Percentiles rank a stretch among this genome's conserved stretches.
Conservation (phyloP, 208 protist species). For the Novymonas esmeraldas region DNA sequence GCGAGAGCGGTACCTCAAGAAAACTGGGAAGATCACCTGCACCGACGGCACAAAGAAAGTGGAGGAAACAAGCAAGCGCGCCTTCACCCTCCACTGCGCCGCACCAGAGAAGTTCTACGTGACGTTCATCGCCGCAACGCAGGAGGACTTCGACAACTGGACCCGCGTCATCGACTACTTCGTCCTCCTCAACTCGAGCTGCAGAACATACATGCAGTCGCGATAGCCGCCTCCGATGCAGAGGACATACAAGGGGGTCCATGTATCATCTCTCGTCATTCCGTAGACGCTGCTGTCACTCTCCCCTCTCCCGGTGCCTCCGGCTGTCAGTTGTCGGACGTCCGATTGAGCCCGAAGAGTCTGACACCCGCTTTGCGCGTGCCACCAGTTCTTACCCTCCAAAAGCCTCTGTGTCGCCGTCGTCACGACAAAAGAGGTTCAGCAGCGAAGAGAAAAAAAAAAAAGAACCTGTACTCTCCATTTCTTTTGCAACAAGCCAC, state of each 20-base stretch:
- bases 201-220: constrained; percentile 22
- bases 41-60: constrained; percentile 16
- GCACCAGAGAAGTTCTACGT: constrained; percentile 58
- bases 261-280: neutral
- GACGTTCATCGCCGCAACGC: constrained; percentile 45
- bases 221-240: neutral
- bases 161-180: constrained; percentile 50
- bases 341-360: too few relatives aligned
- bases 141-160: constrained; percentile 47
- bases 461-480: too few relatives aligned
- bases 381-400: too few relatives aligned
- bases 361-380: too few relatives aligned
- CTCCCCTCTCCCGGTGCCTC: too few relatives aligned
- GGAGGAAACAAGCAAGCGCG: constrained; percentile 31
- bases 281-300: neutral
- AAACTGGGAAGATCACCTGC: constrained; percentile 32
- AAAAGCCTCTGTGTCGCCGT: too few relatives aligned
- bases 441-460: too few relatives aligned
- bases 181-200: constrained; percentile 32
- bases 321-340: too few relatives aligned
- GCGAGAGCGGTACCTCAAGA: constrained; percentile 20
- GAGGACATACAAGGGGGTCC: neutral
- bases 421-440: too few relatives aligned
- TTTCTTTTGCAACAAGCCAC: too few relatives aligned
- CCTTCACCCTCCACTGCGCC: constrained; percentile 56